Evolutionary conservation across 2,329 filamentous ascomycete species (phyloP), one percentile per base, ranked within the genome.

Genomic region (Fusarium staphyleae): DNA sequence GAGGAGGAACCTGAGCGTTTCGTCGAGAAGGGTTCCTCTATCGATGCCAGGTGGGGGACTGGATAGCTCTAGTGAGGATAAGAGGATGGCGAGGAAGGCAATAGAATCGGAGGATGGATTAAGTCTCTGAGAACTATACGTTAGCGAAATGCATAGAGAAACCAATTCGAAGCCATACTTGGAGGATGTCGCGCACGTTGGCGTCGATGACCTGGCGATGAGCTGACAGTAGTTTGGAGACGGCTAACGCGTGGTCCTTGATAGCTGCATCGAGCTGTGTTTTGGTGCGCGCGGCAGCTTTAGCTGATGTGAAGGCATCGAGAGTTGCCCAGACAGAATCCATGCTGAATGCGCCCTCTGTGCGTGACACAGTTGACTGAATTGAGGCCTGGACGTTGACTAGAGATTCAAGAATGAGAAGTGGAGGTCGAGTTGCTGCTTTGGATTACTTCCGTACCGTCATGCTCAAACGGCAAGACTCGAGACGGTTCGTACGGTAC

Each of bases 61-160:
- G 10, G 53, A 35, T 5, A 52, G 47, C 26, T 69, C 63, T 28
- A 77, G 54, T 26, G 78, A 63, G 26, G 69, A 64, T 50, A 79
- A 74, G 45, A 86, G 71, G 33, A 85, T 59, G 44, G 72, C 66
- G 26, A 84, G 74, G 64, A 78, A 82, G 18, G 81, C 81, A 48
- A 83, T 75, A 7, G 82, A 80, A 62, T 86, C 74, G 36, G 72
- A 48, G 7, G 74, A 69, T 1, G 82, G 80, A 57, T 84, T 68
- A 19, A 85, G 66, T 11, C 72, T 66, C 78, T 84, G 40, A 8
- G 30, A 2, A 12, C 34, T 30, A 9, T 13, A 11, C 3, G 48
- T 71, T 39, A 71, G 66, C 29, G 35, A 15, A 11, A 10, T 30
- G 19, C n/a, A 5, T 14, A 5, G 4, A 19, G 1, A 16, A 11